Evolutionary conservation across 1,284 basidiomycete genomes (phyloP).

Genomic region (Kalmanozyma brasiliensis): DNA sequence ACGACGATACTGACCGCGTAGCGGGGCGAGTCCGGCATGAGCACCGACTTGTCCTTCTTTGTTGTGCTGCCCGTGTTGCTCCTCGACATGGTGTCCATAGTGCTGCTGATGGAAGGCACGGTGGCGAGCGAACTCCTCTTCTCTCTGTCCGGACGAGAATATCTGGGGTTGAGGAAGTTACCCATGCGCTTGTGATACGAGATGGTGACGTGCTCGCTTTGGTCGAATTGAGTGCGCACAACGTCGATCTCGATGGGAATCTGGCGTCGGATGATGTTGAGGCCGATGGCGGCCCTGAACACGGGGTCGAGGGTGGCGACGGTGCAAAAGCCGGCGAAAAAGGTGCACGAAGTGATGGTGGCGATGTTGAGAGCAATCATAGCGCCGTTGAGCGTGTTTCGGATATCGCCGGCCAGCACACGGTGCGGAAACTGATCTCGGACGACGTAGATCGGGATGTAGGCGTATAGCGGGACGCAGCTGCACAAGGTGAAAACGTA

Average conservation of each 20-base stretch:
- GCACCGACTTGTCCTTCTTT: too few relatives aligned
- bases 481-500: slow-evolving; percentile 5
- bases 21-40: too few relatives aligned
- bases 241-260: slow-evolving; percentile 16
- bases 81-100: too few relatives aligned
- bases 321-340: slow-evolving; percentile 18
- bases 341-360: slow-evolving; percentile 13
- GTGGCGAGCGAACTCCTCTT: too few relatives aligned
- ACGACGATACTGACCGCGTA: too few relatives aligned
- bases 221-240: background rate
- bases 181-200: too few relatives aligned
- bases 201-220: too few relatives aligned
- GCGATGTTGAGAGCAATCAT: background rate
- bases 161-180: too few relatives aligned
- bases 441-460: slow-evolving; percentile 19
- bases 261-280: slow-evolving; percentile 14
- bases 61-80: too few relatives aligned
- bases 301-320: slow-evolving; percentile 28
- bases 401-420: slow-evolving; percentile 6
- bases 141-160: too few relatives aligned
- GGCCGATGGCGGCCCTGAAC: slow-evolving; percentile 29
- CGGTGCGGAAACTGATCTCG: background rate
- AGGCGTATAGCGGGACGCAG: slow-evolving; percentile 7
- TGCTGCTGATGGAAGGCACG: too few relatives aligned
- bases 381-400: background rate